Base-by-base conservation (phyloP, 768 basidiomycete species). In the Boletus rubropictus region DNA sequence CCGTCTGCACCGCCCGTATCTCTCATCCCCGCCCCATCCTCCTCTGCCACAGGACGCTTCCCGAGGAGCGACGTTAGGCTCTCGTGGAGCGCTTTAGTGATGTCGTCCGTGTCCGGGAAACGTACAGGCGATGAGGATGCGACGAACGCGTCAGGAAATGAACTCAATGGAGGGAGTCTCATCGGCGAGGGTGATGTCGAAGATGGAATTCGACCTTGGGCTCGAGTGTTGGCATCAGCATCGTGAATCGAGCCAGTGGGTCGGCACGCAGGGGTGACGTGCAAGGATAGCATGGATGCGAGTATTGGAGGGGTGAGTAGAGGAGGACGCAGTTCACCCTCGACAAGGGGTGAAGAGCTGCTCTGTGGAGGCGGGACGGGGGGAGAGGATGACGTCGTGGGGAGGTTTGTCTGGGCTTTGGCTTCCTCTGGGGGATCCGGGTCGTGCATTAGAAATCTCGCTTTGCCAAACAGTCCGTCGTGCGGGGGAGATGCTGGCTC, bases 61-160 rank as follows among this genome's bases (percentile, higher is more conserved):
- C 86, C 86, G 14, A 89, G 68, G 46, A 88, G 63, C 18, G 78
- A 76, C 5, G 80, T 78, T 40, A 89, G 78, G 50, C 79, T 84
- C 53, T 86, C 82, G 51, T 85, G 78, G 18, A 88, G 67, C 15
- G 77, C 82, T 55, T 71, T 76, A n/a, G 80, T 69, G 21, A 72
- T 72, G 40, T 75, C 71, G 39, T 69, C 67, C 39, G 73, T 70
- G 25, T 79, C 70, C 43, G 54, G 58, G 21, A 72, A 65, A 34
- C 70, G 75, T 0, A 46, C 43, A 5, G 67, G 54, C 1, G 67
- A 63, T 3, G 63, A 60, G 4, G 63, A 60, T 2, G 24, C 3
- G 11, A 7, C 17, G 31, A 61, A 51, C 11, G 51, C 49, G 11
- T 55, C 22, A 1, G 59, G 48, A 24, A 51, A 33, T 3, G 46